Percentiles rank a stretch among this genome's conserved stretches.
Conservation (phyloP, 2,329 filamentous ascomycete genomes). For the Trematosphaeria pertusa region DNA sequence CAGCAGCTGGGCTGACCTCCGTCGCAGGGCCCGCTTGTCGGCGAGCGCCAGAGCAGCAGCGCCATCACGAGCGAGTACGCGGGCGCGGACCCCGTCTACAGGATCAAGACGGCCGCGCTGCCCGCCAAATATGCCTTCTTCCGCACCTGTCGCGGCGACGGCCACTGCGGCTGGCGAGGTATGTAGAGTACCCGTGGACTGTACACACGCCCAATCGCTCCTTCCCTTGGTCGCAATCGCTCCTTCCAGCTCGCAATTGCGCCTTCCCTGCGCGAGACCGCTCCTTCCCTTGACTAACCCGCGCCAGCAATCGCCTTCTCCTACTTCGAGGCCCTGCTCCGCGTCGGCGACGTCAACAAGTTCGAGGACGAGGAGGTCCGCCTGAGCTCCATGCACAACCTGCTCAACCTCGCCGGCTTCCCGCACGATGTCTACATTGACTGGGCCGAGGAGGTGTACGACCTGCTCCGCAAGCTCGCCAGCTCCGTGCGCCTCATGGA, state of each 20-base stretch:
- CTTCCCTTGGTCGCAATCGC: neutral
- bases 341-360: conserved; percentile 67
- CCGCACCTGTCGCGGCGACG: conserved; percentile 87
- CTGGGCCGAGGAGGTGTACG: conserved; percentile 78
- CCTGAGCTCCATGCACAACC: conserved; percentile 72
- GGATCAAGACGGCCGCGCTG: conserved; percentile 84
- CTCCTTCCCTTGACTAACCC: conserved; percentile 34
- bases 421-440: conserved; percentile 77
- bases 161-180: conserved; percentile 99
- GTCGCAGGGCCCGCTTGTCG: conserved; percentile 79
- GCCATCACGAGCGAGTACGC: conserved; percentile 86
- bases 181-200: too few relatives aligned
- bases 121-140: conserved; percentile 86
- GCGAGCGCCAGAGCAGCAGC: conserved; percentile 76
- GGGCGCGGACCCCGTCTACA: conserved; percentile 82
- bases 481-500: conserved; percentile 63
- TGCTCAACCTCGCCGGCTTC: conserved; percentile 74
- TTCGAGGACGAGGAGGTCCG: conserved; percentile 75
- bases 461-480: conserved; percentile 70
- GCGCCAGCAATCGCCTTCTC: conserved; percentile 82
- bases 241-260: conserved; percentile 8
- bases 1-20: conserved; percentile 26
- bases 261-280: neutral
- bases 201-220: too few relatives aligned
- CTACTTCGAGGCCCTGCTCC: conserved; percentile 87